Conservation (phyloP, 805 yeast genomes). For the Tetrapisispora taiwanensis region DNA sequence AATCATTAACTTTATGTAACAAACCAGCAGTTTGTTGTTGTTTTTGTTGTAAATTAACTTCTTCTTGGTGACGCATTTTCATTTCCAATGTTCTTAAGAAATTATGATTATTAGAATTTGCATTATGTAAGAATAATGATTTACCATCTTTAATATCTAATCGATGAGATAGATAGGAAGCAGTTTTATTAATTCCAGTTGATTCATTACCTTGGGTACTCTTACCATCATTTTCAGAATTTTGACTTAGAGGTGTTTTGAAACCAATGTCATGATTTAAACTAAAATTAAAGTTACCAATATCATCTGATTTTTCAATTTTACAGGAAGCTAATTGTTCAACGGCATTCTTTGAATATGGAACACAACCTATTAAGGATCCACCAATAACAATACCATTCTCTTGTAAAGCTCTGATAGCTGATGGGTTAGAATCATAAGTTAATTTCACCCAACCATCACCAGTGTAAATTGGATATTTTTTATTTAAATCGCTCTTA, state of each 20-base stretch:
- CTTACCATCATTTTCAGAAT: not conserved
- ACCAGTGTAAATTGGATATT: conserved; percentile 70
- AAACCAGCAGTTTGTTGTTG: conserved; percentile 12
- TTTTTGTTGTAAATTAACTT: conserved; percentile 8
- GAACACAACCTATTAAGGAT: conserved; percentile 53
- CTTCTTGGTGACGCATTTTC: conserved; percentile 23
- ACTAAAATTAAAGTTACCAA: conserved; percentile 16
- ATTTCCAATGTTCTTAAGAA: conserved; percentile 22
- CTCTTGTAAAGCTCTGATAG: conserved; percentile 75
- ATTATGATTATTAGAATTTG: conserved; percentile 14
- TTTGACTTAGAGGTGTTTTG: not conserved
- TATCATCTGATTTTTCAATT: conserved; percentile 23
- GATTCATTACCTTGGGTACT: not conserved
- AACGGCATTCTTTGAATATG: conserved; percentile 50
- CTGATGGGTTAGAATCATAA: conserved; percentile 63
- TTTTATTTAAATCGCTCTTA: conserved; percentile 15
- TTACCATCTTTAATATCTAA: conserved; percentile 36
- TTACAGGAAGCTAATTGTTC: conserved; percentile 43
- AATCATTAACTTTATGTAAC: conserved; percentile 32
- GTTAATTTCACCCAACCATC: conserved; percentile 88
- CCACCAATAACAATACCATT: conserved; percentile 68
- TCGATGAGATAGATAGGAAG: conserved; percentile 19
- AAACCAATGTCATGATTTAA: not conserved
- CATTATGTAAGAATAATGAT: conserved; percentile 29
- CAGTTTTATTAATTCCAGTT: not conserved